phyloP scores from a whole-genome alignment of 2,329 filamentous ascomycete species.

The Aspergillus quadricinctus region DNA sequence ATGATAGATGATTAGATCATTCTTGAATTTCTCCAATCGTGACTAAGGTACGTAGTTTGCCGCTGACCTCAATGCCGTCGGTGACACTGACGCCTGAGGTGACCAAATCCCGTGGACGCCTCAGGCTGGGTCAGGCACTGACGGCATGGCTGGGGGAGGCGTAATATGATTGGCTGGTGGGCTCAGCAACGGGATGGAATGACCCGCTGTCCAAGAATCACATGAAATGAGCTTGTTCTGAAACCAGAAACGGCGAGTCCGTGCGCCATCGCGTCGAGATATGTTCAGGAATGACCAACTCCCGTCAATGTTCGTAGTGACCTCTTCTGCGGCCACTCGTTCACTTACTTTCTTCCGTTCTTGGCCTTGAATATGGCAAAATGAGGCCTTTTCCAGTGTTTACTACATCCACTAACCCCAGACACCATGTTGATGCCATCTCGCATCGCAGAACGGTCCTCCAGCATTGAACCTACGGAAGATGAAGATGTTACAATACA shows the following conservation, averaged over 20 bases:
- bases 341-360: background rate
- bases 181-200: background rate
- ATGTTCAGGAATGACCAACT: no score
- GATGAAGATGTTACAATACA: background rate
- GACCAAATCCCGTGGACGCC: background rate
- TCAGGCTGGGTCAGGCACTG: background rate
- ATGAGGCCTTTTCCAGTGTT: background rate
- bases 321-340: background rate
- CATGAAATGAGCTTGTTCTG: background rate
- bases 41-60: no score
- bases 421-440: conserved; percentile 1
- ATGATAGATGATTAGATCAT: background rate
- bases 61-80: no score
- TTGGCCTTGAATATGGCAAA: background rate
- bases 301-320: background rate
- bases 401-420: conserved; percentile 1
- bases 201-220: background rate
- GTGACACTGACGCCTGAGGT: background rate
- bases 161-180: background rate
- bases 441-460: background rate
- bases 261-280: background rate
- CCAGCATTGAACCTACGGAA: background rate
- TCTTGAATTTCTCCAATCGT: background rate
- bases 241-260: background rate
- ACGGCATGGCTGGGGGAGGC: background rate